Evolutionary conservation across 352 stramenopile species (phyloP).

Genomic region (Pythium oligandrum): DNA sequence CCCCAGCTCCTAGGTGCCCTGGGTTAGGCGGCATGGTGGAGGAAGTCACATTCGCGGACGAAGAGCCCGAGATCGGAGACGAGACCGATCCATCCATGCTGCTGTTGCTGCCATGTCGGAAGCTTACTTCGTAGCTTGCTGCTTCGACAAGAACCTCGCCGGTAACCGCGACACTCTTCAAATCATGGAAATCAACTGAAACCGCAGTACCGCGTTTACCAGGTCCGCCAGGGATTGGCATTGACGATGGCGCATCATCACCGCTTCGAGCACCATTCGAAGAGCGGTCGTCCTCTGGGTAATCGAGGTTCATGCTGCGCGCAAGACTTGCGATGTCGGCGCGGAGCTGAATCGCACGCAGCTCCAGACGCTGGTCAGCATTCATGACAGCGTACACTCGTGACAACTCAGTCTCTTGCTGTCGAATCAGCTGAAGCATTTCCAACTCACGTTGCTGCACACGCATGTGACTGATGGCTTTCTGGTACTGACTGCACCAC

Average conservation of each 20-base stretch:
- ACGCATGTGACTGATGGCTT: constrained; percentile 84
- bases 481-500: constrained; percentile 84
- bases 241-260: not conserved
- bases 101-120: not conserved
- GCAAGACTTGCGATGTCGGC: constrained; percentile 69
- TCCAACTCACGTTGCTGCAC: constrained; percentile 84
- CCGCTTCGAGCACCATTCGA: constrained; percentile 7
- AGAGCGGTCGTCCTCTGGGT: constrained; percentile 27
- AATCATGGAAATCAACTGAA: constrained; percentile 48
- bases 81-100: not conserved
- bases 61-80: constrained; percentile 1
- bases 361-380: constrained; percentile 54
- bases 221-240: not conserved
- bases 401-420: constrained; percentile 75
- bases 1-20: too few species aligned
- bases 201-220: constrained; percentile 24
- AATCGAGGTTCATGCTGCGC: constrained; percentile 72
- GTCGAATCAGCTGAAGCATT: constrained; percentile 76
- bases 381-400: constrained; percentile 53
- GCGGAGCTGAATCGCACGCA: constrained; percentile 57
- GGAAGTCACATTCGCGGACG: constrained; percentile 32
- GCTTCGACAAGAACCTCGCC: not conserved
- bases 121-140: not conserved
- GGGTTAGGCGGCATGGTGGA: constrained; percentile 5
- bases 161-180: constrained; percentile 26